phyloP scores from a whole-genome alignment of 768 basidiomycete genomes.

The Lepiota venenata region DNA sequence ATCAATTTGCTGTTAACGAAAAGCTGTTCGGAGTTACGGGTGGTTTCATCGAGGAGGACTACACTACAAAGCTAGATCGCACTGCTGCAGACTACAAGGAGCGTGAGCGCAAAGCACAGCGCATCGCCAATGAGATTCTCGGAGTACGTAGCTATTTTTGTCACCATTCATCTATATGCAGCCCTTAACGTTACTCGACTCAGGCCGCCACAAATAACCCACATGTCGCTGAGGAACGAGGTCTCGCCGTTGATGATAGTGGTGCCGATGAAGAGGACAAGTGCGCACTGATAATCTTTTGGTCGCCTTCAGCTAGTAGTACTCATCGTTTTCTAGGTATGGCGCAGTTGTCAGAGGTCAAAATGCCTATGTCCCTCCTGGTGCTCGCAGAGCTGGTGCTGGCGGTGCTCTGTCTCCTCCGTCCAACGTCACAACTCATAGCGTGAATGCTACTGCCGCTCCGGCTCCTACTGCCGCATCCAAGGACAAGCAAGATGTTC shows the following conservation, averaged over 20 bases:
- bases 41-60: slow-evolving; percentile 88
- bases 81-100: slow-evolving; percentile 83
- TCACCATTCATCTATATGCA: slow-evolving; percentile 1
- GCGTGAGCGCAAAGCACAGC: slow-evolving; percentile 81
- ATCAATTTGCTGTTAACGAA: slow-evolving; percentile 94
- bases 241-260: slow-evolving; percentile 54
- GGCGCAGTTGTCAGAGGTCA: slow-evolving; percentile 86
- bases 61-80: slow-evolving; percentile 92
- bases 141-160: slow-evolving; percentile 48
- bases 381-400: slow-evolving; percentile 56
- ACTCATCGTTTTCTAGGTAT: slow-evolving; percentile 52
- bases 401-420: slow-evolving; percentile 25
- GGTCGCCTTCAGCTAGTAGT: slow-evolving; percentile 17
- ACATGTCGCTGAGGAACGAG: slow-evolving; percentile 90
- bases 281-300: slow-evolving; percentile 43
- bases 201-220: slow-evolving; percentile 68
- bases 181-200: slow-evolving; percentile 4
- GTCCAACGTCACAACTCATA: slow-evolving; percentile 5
- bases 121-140: slow-evolving; percentile 89
- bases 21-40: slow-evolving; percentile 89
- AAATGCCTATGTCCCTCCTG: slow-evolving; percentile 93
- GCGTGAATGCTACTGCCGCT: background rate
- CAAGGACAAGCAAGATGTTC: slow-evolving; percentile 44
- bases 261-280: slow-evolving; percentile 94
- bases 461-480: slow-evolving; percentile 19